Conservation (phyloP, 306 rosid species). For the Vicia faba region DNA sequence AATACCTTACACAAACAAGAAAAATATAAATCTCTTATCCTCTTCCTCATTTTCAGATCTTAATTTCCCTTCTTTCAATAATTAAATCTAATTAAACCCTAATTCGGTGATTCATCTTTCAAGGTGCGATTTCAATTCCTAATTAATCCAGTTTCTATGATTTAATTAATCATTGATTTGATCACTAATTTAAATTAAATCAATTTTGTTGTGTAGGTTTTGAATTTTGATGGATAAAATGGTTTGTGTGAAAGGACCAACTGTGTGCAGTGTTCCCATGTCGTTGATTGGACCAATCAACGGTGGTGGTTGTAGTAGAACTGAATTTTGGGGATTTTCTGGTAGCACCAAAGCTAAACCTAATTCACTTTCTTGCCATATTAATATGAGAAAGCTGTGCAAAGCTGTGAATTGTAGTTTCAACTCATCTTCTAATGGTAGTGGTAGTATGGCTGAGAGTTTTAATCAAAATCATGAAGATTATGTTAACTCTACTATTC, state of each 20-base stretch:
- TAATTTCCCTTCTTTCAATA: background rate
- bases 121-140: constrained; percentile 37
- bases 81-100: background rate
- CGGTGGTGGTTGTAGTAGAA: constrained; percentile 52
- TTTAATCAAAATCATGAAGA: constrained; percentile 88
- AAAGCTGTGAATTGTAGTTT: constrained; percentile 57
- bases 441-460: constrained; percentile 78
- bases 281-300: constrained; percentile 54
- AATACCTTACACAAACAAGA: background rate
- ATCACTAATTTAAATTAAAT: background rate
- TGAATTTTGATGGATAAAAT: constrained; percentile 34
- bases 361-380: constrained; percentile 43
- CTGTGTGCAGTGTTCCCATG: constrained; percentile 57
- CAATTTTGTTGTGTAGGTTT: constrained; percentile 28
- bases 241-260: constrained; percentile 79
- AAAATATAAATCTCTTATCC: constrained; percentile 55
- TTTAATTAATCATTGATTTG: background rate
- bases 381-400: constrained; percentile 45
- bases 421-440: constrained; percentile 78
- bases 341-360: constrained; percentile 46
- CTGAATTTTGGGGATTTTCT: constrained; percentile 65
- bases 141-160: constrained; percentile 19
- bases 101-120: constrained; percentile 40
- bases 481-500: constrained; percentile 80
- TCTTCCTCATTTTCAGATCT: constrained; percentile 40